Base-by-base conservation (phyloP, 2,329 filamentous ascomycete genomes). In the Stenocarpella maydis region DNA sequence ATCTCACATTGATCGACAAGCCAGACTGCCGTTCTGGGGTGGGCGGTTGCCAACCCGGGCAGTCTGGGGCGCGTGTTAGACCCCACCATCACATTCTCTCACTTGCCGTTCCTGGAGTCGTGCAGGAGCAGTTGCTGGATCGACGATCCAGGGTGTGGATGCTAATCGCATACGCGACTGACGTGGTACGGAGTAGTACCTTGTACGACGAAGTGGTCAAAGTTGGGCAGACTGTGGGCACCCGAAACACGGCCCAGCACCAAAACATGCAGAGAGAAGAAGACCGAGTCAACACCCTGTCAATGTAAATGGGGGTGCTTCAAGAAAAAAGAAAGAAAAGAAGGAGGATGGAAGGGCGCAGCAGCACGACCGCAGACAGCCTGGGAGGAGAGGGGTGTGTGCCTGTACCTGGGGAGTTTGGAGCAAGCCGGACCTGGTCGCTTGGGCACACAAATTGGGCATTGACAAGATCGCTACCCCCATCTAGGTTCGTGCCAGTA, bases 91-190 rank as follows among this genome's bases (percentile, higher is more conserved):
- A 65, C 61, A 43, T 50, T 53, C 45, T 53, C 50, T 37, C 39
- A 67, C 64, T 55, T 67, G 52, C 64, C 63, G 43, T 66, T 66
- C 50, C 63, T 66, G 50, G 63, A 66, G 50, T 19, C 28, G 49
- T 66, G 63, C 63, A 66, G 63, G 37, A 55, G 64, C 21, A 41
- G 9, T 50, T 52, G 64, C 64, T 66, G 64, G 52, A 66, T 66
- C 41, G 41, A 37, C 52, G 39, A 58, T 67, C 65, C 41, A 54
- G 37, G 52, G 21, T n/a, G 21, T 54, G 26, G 49, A 54, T 53
- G 37, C 24, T 19, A 9, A 39, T 19, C 37, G 43, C 15, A 49
- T 37, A 24, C 12, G 15, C 58, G 41, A n/a, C 14, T 14, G 34
- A 9, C 6, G 5, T 7, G 12, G 6, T 37, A 10, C 12, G 34